Evolutionary conservation across 2,329 filamentous ascomycete species (phyloP).

Genomic region (Penicillium sp.): DNA sequence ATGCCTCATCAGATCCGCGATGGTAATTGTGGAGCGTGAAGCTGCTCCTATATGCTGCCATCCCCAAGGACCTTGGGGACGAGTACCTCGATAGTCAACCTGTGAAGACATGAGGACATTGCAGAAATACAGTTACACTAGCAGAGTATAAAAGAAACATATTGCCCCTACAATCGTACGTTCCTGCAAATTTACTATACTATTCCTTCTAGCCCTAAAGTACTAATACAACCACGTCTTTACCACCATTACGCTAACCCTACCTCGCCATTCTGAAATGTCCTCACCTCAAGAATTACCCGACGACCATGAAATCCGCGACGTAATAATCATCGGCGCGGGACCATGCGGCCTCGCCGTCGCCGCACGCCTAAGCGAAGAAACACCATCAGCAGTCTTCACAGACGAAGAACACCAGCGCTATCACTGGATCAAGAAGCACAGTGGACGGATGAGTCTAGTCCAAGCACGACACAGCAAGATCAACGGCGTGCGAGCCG

Average conservation of each 20-base stretch:
- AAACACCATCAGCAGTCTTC: conserved; percentile 67
- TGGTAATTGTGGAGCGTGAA: conserved; percentile 4
- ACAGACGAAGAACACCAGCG: conserved; percentile 73
- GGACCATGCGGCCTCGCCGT: conserved; percentile 68
- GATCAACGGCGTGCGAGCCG: conserved; percentile 23
- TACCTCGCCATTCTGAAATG: conserved; percentile 3
- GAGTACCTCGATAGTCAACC: conserved; percentile 27
- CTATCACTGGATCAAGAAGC: conserved; percentile 67
- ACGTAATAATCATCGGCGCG: conserved; percentile 64
- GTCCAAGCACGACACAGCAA: conserved; percentile 25
- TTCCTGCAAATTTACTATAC: neutral
- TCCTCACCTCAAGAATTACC: neutral
- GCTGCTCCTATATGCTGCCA: conserved; percentile 2
- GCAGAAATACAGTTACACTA: conserved; percentile 1
- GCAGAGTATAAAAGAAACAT: neutral
- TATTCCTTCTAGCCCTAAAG: neutral
- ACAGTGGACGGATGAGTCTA: conserved; percentile 51
- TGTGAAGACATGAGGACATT: conserved; percentile 14
- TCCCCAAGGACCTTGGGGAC: conserved; percentile 27
- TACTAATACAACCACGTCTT: neutral
- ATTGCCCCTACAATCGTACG: neutral
- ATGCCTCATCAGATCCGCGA: conserved; percentile 1
- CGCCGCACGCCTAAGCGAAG: conserved; percentile 62
- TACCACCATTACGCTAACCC: neutral
- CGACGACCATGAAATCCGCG: conserved; percentile 29